Conservation (phyloP, 2,329 filamentous ascomycete species). For the Aspergillus tubingensis region DNA sequence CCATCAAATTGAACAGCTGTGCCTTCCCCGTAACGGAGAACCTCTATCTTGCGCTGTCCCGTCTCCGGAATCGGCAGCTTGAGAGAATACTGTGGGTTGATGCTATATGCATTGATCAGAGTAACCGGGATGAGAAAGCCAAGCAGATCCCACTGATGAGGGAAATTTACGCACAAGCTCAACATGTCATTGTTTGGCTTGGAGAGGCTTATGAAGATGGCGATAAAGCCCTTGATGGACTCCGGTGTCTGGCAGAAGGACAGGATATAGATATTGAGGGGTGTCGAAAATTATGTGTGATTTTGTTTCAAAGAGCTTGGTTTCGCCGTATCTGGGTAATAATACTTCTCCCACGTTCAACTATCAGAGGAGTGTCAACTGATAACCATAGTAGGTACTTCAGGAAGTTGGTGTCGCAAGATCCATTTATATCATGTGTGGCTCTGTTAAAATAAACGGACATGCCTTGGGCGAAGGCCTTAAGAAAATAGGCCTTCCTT, state of each 20-base stretch:
- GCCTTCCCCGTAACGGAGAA: not conserved
- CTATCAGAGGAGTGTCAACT: too few relatives aligned
- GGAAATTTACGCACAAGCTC: not conserved
- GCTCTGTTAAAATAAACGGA: too few relatives aligned
- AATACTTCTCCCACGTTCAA: accelerated
- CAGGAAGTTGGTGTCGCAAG: too few relatives aligned
- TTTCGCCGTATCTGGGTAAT: conserved; percentile 10
- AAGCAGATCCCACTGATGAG: not conserved
- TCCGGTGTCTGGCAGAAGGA: not conserved
- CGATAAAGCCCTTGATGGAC: not conserved
- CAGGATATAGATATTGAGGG: not conserved
- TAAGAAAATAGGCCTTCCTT: accelerated
- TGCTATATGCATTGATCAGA: not conserved
- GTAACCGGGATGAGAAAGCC: not conserved
- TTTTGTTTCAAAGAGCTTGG: not conserved
- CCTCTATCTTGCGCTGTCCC: not conserved
- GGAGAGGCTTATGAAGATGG: not conserved
- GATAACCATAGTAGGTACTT: too few relatives aligned
- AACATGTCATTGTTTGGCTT: conserved; percentile 4
- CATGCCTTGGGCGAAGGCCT: too few relatives aligned
- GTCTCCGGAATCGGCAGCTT: not conserved
- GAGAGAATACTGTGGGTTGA: not conserved
- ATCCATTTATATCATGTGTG: too few relatives aligned
- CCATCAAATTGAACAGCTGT: not conserved
- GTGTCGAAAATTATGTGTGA: too few relatives aligned